These are phyloP conservation scores for Ascochyta lentis DNA, from an alignment of 2,329 filamentous ascomycete species.

Conservation along the genomic window DNA sequence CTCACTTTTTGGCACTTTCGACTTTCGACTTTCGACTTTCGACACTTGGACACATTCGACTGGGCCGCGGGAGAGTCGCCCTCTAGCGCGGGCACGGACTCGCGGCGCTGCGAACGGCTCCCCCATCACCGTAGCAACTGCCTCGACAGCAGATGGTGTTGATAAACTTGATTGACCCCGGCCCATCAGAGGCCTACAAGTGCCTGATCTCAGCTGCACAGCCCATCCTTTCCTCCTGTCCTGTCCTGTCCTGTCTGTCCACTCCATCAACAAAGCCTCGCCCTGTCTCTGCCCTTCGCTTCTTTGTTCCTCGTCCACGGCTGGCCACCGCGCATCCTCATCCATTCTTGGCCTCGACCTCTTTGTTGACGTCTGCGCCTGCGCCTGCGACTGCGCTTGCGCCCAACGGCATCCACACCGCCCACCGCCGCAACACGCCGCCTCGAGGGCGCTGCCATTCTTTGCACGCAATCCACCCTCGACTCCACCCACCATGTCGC, in stretches of 20 bases:
- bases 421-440: constrained; percentile 1
- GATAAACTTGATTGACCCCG: constrained; percentile 13
- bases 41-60: no score
- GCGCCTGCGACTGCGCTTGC: no score
- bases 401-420: no score
- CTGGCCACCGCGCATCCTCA: constrained; percentile 11
- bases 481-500: constrained; percentile 42
- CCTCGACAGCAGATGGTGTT: constrained; percentile 10
- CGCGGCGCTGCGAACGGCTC: neutral
- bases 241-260: constrained; percentile 3
- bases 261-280: constrained; percentile 11
- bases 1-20: neutral
- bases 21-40: no score
- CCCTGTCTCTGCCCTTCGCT: constrained; percentile 11
- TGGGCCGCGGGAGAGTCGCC: neutral
- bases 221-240: constrained; percentile 12
- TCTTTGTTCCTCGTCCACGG: constrained; percentile 1
- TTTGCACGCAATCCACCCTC: constrained; percentile 5
- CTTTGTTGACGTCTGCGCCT: constrained; percentile 2
- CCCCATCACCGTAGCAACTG: constrained; percentile 7
- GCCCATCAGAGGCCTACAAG: constrained; percentile 9
- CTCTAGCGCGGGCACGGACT: neutral
- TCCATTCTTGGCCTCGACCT: constrained; percentile 2
- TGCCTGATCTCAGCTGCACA: constrained; percentile 13
- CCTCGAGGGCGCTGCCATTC: constrained; percentile 15